Conservation (phyloP, 192 early-diverging fungal genomes). For the Funneliformis geosporum region DNA sequence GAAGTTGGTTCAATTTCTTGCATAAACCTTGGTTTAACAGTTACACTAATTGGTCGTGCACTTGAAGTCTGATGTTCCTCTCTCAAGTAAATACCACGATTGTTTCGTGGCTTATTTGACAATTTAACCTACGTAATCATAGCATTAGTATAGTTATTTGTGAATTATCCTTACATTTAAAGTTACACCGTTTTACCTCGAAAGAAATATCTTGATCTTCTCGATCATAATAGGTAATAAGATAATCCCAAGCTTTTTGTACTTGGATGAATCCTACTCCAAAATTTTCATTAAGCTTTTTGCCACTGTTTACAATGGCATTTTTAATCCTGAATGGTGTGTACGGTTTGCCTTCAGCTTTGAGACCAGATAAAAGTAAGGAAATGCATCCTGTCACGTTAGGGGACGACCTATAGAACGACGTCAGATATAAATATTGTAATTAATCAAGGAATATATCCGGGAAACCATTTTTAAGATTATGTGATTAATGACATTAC, state of each 20-base stretch:
- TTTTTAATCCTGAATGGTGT: conserved; percentile 84
- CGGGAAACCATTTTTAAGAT: background rate
- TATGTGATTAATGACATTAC: conserved; percentile 41
- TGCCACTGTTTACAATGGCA: conserved; percentile 74
- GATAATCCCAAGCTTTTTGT: conserved; percentile 80
- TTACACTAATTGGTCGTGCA: conserved; percentile 56
- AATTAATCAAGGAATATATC: background rate
- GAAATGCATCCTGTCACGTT: conserved; percentile 88
- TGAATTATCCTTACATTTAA: background rate
- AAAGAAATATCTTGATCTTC: conserved; percentile 73
- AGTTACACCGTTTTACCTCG: conserved; percentile 33
- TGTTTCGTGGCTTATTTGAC: conserved; percentile 39
- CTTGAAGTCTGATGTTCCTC: conserved; percentile 69
- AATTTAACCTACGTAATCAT: conserved; percentile 37
- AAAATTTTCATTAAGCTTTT: conserved; percentile 77
- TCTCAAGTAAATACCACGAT: conserved; percentile 89
- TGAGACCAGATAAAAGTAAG: conserved; percentile 84
- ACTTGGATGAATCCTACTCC: conserved; percentile 85
- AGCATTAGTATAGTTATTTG: background rate
- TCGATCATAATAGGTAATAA: conserved; percentile 59
- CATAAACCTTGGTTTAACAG: conserved; percentile 63
- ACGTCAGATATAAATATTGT: background rate
- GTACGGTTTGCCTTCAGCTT: conserved; percentile 62
- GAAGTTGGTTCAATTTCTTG: conserved; percentile 58
- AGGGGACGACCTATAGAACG: conserved; percentile 56